A percentile compares a stretch with the other conserved stretches of the same genome.
These are phyloP conservation scores for Daldinia bambusicola DNA, from an alignment of 495 filamentous ascomycete genomes.

Conservation along the genomic window DNA sequence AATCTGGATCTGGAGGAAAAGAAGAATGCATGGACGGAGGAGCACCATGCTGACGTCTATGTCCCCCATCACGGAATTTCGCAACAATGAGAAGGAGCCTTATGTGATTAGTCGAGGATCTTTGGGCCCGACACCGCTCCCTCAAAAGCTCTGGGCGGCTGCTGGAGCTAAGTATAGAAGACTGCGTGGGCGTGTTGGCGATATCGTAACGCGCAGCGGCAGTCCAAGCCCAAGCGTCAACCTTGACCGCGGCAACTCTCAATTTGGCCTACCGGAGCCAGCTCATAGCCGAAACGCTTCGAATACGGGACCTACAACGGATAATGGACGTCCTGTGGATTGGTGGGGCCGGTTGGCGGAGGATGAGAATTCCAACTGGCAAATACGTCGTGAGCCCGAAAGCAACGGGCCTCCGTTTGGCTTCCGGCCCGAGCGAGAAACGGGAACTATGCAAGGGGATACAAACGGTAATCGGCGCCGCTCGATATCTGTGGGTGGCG, in stretches of 20 bases:
- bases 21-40: slow-evolving; percentile 50
- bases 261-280: slow-evolving; percentile 56
- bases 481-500: slow-evolving; percentile 43
- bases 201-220: slow-evolving; percentile 50
- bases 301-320: slow-evolving; percentile 31
- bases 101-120: slow-evolving; percentile 57
- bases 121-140: slow-evolving; percentile 54
- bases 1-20: slow-evolving; percentile 61
- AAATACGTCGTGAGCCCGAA: slow-evolving; percentile 42
- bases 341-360: slow-evolving; percentile 57
- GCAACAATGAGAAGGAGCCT: slow-evolving; percentile 50
- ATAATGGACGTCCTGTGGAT: slow-evolving; percentile 51
- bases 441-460: slow-evolving; percentile 45
- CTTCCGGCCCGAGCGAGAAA: slow-evolving; percentile 53
- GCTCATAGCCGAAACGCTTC: slow-evolving; percentile 55
- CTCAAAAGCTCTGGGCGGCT: slow-evolving; percentile 51
- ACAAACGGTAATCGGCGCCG: slow-evolving; percentile 37
- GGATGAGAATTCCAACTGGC: slow-evolving; percentile 51
- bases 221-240: slow-evolving; percentile 57
- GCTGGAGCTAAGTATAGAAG: slow-evolving; percentile 52
- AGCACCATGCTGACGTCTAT: slow-evolving; percentile 60
- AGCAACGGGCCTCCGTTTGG: slow-evolving; percentile 22
- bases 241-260: slow-evolving; percentile 61
- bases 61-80: slow-evolving; percentile 42
- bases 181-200: slow-evolving; percentile 52